Conservation (phyloP, 306 rosid species). For the Ormosia semicastrata region DNA sequence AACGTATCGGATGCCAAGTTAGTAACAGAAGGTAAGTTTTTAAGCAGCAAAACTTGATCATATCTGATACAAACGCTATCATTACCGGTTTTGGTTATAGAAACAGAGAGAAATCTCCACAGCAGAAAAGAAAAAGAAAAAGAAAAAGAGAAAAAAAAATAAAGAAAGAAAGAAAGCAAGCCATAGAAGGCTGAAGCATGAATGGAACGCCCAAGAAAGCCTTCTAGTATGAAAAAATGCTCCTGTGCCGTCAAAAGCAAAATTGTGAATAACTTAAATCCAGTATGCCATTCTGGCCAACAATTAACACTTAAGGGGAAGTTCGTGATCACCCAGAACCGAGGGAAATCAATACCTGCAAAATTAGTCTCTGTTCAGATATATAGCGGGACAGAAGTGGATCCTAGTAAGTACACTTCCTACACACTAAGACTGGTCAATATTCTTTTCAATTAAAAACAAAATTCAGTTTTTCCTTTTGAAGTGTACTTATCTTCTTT, state of each 20-base stretch:
- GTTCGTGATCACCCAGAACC: conserved; percentile 23
- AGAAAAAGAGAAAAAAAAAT: too few species aligned
- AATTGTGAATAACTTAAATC: conserved; percentile 7
- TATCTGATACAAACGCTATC: background rate
- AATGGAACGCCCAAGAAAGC: conserved; percentile 24
- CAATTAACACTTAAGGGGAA: conserved; percentile 36
- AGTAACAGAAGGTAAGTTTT: conserved; percentile 16
- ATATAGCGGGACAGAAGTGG: conserved; percentile 54
- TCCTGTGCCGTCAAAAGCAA: conserved; percentile 13
- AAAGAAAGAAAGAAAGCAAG: background rate
- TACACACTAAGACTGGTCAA: background rate
- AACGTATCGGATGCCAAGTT: conserved; percentile 47
- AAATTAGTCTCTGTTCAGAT: conserved; percentile 54
- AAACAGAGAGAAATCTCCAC: background rate
- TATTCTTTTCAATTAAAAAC: background rate
- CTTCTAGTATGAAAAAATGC: conserved; percentile 7
- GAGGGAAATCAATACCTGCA: conserved; percentile 43
- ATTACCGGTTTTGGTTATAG: background rate
- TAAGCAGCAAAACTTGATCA: background rate
- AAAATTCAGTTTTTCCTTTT: background rate
- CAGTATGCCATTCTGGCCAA: conserved; percentile 10
- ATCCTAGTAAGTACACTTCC: conserved; percentile 42
- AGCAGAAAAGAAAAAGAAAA: too few species aligned
- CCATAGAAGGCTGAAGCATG: background rate
- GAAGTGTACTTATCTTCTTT: background rate